phyloP scores from a whole-genome alignment of 768 basidiomycete genomes.

The Leccinum pellstonianum region DNA sequence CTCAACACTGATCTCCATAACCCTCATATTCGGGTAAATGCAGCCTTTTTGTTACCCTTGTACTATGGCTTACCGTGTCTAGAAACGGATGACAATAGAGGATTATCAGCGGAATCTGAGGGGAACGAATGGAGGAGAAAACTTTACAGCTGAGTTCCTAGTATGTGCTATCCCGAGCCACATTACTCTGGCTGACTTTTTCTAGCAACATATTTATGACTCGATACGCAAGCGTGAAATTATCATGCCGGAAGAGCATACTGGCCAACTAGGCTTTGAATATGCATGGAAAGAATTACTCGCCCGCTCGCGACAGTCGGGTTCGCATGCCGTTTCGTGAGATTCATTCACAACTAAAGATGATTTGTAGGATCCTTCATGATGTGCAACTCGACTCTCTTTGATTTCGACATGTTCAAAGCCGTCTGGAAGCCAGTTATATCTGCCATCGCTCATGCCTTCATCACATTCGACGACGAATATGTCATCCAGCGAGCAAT shows the following conservation, averaged over 20 bases:
- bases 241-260: conserved; percentile 96
- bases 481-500: conserved; percentile 94
- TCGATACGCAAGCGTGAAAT: conserved; percentile 94
- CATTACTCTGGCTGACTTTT: conserved; percentile 10
- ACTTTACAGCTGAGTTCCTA: conserved; percentile 86
- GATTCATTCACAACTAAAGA: conserved; percentile 7
- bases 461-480: conserved; percentile 95
- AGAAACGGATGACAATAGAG: conserved; percentile 97
- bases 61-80: conserved; percentile 9
- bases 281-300: conserved; percentile 98
- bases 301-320: conserved; percentile 74
- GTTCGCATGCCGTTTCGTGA: conserved; percentile 39
- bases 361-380: conserved; percentile 57
- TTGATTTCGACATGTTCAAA: conserved; percentile 93
- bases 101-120: conserved; percentile 91
- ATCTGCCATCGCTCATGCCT: conserved; percentile 93
- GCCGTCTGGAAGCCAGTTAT: conserved; percentile 91
- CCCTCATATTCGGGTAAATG: conserved; percentile 81
- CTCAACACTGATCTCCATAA: conserved; percentile 97
- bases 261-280: conserved; percentile 94
- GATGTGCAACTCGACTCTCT: conserved; percentile 73
- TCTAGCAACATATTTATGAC: conserved; percentile 85
- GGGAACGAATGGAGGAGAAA: conserved; percentile 82
- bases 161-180: conserved; percentile 40
- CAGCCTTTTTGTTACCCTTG: not conserved